A percentile compares a stretch with the other conserved stretches of the same genome.
Conservation (phyloP, 805 yeast genomes). For the Cyberlindnera japonica region DNA sequence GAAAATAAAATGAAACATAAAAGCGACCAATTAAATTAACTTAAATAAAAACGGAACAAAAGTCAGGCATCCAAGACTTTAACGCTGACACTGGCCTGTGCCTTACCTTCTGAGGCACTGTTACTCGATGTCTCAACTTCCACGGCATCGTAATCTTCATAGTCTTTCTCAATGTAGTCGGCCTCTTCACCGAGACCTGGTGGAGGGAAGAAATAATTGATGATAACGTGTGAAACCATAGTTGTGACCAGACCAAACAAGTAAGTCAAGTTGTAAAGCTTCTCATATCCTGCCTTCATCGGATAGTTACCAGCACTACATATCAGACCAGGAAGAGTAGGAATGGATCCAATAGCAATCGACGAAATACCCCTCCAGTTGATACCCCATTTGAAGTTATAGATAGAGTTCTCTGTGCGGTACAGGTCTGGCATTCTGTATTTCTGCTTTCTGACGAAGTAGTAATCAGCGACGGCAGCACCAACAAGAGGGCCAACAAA, state of each 20-base stretch:
- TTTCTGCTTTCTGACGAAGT: constrained; percentile 20
- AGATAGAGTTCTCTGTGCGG: constrained; percentile 15
- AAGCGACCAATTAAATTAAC: too few relatives aligned
- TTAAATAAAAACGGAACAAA: too few relatives aligned
- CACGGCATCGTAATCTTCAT: constrained; percentile 4
- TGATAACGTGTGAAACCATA: constrained; percentile 8
- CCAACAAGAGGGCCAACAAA: constrained; percentile 24
- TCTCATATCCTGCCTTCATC: constrained; percentile 9
- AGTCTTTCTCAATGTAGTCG: constrained; percentile 4
- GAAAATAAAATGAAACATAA: too few relatives aligned
- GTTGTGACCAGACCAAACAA: constrained; percentile 10
- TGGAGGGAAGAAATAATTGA: constrained; percentile 13
- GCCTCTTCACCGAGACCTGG: constrained; percentile 15
- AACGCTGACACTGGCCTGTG: background rate
- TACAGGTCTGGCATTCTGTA: constrained; percentile 21
- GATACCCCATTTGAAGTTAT: constrained; percentile 23
- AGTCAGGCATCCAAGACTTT: background rate
- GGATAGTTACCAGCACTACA: constrained; percentile 11
- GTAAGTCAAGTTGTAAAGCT: constrained; percentile 14
- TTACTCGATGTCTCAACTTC: constrained; percentile 3
- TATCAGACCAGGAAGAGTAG: constrained; percentile 26
- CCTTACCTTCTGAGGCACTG: background rate
- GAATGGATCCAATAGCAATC: constrained; percentile 20
- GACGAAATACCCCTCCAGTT: constrained; percentile 28
- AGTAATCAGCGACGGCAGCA: constrained; percentile 17